Conservation (phyloP, 2,329 filamentous ascomycete genomes). For the Cephalotrichum gorgonifer region DNA sequence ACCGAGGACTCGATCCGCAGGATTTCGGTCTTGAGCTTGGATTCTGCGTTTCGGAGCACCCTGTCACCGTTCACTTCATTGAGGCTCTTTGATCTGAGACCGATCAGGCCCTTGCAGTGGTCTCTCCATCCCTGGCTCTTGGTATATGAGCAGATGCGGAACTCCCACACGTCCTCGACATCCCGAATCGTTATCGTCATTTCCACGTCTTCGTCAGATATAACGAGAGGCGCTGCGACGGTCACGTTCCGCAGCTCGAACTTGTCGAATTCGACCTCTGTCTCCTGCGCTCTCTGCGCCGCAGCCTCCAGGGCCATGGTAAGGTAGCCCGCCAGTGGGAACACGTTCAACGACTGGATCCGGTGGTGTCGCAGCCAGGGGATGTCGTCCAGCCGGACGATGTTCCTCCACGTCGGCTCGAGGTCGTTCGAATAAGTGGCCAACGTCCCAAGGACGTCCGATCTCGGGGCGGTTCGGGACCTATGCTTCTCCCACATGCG, state of each 20-base stretch:
- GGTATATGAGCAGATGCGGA: constrained; percentile 44
- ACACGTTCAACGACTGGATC: constrained; percentile 45
- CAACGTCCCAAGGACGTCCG: constrained; percentile 35
- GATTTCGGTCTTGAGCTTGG: constrained; percentile 17
- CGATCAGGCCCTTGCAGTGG: constrained; percentile 44
- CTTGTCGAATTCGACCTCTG: constrained; percentile 11
- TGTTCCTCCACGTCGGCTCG: constrained; percentile 38
- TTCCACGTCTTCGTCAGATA: constrained; percentile 38
- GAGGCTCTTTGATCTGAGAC: constrained; percentile 22
- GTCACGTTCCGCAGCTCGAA: constrained; percentile 35
- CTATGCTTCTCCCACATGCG: constrained; percentile 30
- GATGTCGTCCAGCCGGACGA: constrained; percentile 33
- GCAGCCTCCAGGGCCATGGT: constrained; percentile 40
- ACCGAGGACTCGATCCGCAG: constrained; percentile 17
- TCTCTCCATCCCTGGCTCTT: constrained; percentile 43
- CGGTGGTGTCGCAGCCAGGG: constrained; percentile 50
- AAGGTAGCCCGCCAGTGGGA: constrained; percentile 42
- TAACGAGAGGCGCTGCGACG: constrained; percentile 33
- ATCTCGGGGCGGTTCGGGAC: constrained; percentile 25
- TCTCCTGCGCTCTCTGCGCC: constrained; percentile 19
- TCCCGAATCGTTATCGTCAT: constrained; percentile 35
- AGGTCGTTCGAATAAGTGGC: constrained; percentile 31
- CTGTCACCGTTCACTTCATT: constrained; percentile 30
- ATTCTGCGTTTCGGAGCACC: constrained; percentile 14
- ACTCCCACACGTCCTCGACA: constrained; percentile 33